Evolutionary conservation across 805 yeast genomes (phyloP), one percentile per base, ranked within the genome.

Genomic region (Cyberlindnera japonica): DNA sequence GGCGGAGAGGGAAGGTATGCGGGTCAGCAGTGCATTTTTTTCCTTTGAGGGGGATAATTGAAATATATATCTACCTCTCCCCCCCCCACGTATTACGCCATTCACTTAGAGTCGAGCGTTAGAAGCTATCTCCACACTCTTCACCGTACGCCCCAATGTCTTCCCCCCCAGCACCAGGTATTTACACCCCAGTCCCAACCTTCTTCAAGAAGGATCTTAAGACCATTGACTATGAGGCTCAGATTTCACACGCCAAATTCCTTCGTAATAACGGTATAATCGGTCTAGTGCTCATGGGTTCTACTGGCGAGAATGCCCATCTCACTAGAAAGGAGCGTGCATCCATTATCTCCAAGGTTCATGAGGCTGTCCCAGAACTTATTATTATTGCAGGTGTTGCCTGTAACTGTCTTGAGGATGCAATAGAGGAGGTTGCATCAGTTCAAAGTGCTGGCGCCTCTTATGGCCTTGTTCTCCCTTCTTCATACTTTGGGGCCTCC

Each of bases 301-400:
- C 78, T 25, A 75, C 79, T 13, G 81, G 81, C 27, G 81, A 75
- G 53, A 69, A 71, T 44, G 72, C 73, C 27, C 77, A 74, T 48
- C 57, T 74, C 48, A 66, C 77, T 10, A 60, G 67, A 38, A 47
- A 54, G 30, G 81, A 75, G 58, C 63, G 80, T 46, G 56, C 55
- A 12, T 41, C 58, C 6, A 49, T 68, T 9, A 58, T 69, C 20
- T 45, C 53, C 16, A 44, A 54, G 11, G 44, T 72, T 35, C 69
- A 60, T 33, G 61, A 58, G 4, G 65, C 54, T 5, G 61, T 75
- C 5, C 64, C 68, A 18, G 65, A 59, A 24, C 67, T 64, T 55
- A 61, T 70, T 10, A 57, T 76, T 29, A 48, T 72, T 11, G 79
- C 70, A 28, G 81, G 81, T 45, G 69, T 71, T 31, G 74, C 71